These are phyloP conservation scores for Metschnikowia noctiluminum DNA, from an alignment of 805 yeast genomes.

Conservation along the genomic window DNA sequence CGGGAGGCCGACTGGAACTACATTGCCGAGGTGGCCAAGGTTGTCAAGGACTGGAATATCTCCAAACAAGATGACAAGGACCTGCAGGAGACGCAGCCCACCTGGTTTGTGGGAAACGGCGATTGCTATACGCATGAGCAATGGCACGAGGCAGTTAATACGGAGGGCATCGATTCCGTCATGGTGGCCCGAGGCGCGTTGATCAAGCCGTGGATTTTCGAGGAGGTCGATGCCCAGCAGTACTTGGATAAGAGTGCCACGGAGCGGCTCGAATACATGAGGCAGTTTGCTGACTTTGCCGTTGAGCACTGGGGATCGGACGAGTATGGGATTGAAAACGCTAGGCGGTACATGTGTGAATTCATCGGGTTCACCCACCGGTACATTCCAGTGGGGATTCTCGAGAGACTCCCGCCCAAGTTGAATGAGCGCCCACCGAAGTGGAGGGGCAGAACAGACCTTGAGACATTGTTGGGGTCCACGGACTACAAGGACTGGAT, in stretches of 20 bases:
- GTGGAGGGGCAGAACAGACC: slow-evolving; percentile 89
- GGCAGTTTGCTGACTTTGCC: slow-evolving; percentile 71
- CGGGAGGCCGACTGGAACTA: slow-evolving; percentile 92
- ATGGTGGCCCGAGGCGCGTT: slow-evolving; percentile 98
- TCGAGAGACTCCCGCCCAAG: slow-evolving; percentile 84
- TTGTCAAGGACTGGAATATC: slow-evolving; percentile 58
- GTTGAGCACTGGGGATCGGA: slow-evolving; percentile 98
- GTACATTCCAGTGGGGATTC: slow-evolving; percentile 89
- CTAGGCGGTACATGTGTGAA: slow-evolving; percentile 91
- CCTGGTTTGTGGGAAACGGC: slow-evolving; percentile 92
- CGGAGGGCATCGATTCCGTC: slow-evolving; percentile 79
- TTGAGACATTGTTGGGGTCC: slow-evolving; percentile 86
- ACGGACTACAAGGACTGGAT: slow-evolving; percentile 92
- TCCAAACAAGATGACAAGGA: slow-evolving; percentile 60
- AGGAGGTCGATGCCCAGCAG: slow-evolving; percentile 87
- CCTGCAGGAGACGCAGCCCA: slow-evolving; percentile 51
- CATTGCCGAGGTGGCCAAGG: slow-evolving; percentile 66
- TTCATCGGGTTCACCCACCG: slow-evolving; percentile 91
- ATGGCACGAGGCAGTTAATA: slow-evolving; percentile 70
- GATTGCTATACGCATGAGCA: slow-evolving; percentile 85
- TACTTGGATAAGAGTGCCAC: slow-evolving; percentile 86
- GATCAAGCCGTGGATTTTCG: slow-evolving; percentile 98
- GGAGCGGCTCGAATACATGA: slow-evolving; percentile 78
- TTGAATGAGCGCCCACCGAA: slow-evolving; percentile 91
- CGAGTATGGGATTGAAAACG: slow-evolving; percentile 83